phyloP scores from a whole-genome alignment of 495 filamentous ascomycete species.

The Astrothelium subdiscretum region DNA sequence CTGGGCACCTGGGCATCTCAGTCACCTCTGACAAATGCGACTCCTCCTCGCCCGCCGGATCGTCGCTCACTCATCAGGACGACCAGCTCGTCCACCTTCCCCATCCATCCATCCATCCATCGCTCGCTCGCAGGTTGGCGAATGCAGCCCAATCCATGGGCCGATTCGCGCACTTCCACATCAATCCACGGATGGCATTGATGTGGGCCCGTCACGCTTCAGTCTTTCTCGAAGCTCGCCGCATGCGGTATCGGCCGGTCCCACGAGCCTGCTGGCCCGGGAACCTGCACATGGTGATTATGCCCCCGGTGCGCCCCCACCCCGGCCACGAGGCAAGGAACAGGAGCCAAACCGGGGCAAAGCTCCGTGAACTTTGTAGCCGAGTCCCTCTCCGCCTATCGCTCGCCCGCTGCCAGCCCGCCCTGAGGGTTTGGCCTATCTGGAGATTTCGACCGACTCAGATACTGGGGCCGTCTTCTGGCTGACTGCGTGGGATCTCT shows the following conservation, averaged over 20 bases:
- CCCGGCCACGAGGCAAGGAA: background rate
- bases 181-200: too few species aligned
- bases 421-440: background rate
- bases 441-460: background rate
- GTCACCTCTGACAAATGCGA: slow-evolving; percentile 1
- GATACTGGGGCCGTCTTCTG: background rate
- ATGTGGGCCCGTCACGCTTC: background rate
- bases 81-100: background rate
- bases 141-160: too few species aligned
- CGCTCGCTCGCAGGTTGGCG: too few species aligned
- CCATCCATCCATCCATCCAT: background rate
- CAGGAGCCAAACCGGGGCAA: background rate
- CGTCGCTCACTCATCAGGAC: background rate
- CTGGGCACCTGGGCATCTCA: too few species aligned
- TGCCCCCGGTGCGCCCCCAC: background rate
- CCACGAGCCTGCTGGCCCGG: background rate
- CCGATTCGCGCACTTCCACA: too few species aligned
- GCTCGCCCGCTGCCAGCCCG: background rate
- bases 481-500: background rate
- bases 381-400: background rate
- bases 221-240: slow-evolving; percentile 1
- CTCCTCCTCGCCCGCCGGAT: background rate
- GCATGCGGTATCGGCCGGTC: background rate
- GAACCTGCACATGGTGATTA: background rate
- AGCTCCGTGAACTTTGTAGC: background rate